These are phyloP conservation scores for Ramularia endophylla DNA, from an alignment of 2,329 filamentous ascomycete species.

Conservation along the genomic window DNA sequence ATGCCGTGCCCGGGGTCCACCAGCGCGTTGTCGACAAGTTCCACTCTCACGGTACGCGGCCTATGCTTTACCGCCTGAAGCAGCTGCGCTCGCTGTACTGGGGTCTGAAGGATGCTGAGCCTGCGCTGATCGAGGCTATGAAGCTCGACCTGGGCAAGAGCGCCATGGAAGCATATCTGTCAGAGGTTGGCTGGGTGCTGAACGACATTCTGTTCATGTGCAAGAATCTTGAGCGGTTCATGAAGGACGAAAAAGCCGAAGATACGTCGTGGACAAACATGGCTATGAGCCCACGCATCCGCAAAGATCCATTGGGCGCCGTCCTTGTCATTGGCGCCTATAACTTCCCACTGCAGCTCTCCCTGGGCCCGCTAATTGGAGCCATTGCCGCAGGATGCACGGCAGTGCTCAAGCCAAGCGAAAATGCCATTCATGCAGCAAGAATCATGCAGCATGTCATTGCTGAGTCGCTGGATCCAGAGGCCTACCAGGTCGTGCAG, in stretches of 20 bases:
- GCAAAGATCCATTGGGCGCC: slow-evolving; percentile 80
- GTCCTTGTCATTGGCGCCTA: slow-evolving; percentile 81
- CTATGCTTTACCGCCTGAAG: slow-evolving; percentile 70
- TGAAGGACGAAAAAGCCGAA: slow-evolving; percentile 69
- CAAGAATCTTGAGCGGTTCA: slow-evolving; percentile 73
- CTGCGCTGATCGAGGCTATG: slow-evolving; percentile 68
- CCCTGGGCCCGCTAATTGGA: slow-evolving; percentile 71
- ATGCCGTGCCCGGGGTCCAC: slow-evolving; percentile 58
- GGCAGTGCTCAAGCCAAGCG: slow-evolving; percentile 83
- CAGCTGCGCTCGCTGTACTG: slow-evolving; percentile 96
- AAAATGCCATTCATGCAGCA: slow-evolving; percentile 69
- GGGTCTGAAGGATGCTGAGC: slow-evolving; percentile 73
- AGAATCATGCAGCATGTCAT: slow-evolving; percentile 76
- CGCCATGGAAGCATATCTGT: slow-evolving; percentile 64
- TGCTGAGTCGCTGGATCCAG: slow-evolving; percentile 67
- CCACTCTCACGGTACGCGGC: slow-evolving; percentile 71
- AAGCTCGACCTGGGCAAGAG: slow-evolving; percentile 74
- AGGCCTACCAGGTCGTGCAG: slow-evolving; percentile 72
- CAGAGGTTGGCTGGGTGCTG: slow-evolving; percentile 71
- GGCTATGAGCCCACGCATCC: slow-evolving; percentile 66
- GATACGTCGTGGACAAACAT: slow-evolving; percentile 65
- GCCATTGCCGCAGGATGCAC: slow-evolving; percentile 92
- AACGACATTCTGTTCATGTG: slow-evolving; percentile 75
- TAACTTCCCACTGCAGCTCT: slow-evolving; percentile 87
- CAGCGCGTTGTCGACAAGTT: slow-evolving; percentile 63